These are phyloP conservation scores for Pyrenophora graminea DNA, from an alignment of 2,329 filamentous ascomycete species.

Conservation along the genomic window DNA sequence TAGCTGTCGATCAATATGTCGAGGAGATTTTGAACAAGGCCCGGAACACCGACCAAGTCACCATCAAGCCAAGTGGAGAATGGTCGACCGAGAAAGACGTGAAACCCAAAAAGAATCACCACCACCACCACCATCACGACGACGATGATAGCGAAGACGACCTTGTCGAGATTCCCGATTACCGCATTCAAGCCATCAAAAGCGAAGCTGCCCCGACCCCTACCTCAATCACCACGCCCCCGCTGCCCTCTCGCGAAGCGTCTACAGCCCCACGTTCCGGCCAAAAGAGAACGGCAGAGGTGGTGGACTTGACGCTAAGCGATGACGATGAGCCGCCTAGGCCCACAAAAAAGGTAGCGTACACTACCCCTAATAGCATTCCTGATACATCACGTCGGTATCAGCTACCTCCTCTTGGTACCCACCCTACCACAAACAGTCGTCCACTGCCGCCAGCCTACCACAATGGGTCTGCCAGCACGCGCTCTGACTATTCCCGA, in stretches of 20 bases:
- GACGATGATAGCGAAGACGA: slow-evolving; percentile 53
- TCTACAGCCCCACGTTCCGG: slow-evolving; percentile 41
- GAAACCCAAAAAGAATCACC: slow-evolving; percentile 43
- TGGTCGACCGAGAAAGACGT: slow-evolving; percentile 65
- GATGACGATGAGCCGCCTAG: slow-evolving; percentile 52
- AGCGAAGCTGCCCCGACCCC: slow-evolving; percentile 45
- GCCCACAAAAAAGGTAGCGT: slow-evolving; percentile 49
- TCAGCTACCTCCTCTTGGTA: slow-evolving; percentile 29
- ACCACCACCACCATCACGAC: slow-evolving; percentile 25
- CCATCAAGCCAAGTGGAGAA: slow-evolving; percentile 81
- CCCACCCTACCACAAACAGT: slow-evolving; percentile 18
- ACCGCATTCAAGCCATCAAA: slow-evolving; percentile 48
- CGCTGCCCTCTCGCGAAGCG: slow-evolving; percentile 52
- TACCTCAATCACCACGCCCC: slow-evolving; percentile 49
- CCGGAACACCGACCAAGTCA: slow-evolving; percentile 77
- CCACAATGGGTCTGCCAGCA: slow-evolving; percentile 19
- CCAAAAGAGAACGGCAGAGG: slow-evolving; percentile 52
- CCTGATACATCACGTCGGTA: slow-evolving; percentile 39
- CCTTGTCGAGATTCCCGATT: slow-evolving; percentile 51
- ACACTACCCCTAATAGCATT: slow-evolving; percentile 45
- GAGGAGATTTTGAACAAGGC: slow-evolving; percentile 82
- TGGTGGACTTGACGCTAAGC: slow-evolving; percentile 56
- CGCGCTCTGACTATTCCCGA: slow-evolving; percentile 25
- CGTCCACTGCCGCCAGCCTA: slow-evolving; percentile 23
- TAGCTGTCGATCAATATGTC: slow-evolving; percentile 92